Evolutionary conservation across 495 filamentous ascomycete species (phyloP), one percentile per base, ranked within the genome.

Genomic region (Penicillium lividum): DNA sequence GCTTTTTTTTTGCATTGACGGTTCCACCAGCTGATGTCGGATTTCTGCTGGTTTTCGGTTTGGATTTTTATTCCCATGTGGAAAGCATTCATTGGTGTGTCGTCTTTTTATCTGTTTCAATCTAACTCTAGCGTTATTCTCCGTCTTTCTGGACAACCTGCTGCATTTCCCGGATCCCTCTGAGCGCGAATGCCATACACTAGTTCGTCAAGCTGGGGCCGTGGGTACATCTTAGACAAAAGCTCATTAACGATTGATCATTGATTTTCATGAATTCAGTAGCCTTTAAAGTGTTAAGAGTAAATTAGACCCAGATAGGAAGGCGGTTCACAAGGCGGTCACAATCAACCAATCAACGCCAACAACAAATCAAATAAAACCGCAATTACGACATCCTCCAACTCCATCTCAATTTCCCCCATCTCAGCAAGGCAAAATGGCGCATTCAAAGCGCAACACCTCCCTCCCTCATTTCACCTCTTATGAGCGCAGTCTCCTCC

Each of bases 391-490:
- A 40, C 38, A 40, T 40, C 15, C 38, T 40, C 38, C 38, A 40
- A 40, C 38, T 40, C 13, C n/a, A 50, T 50, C 28, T 5, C 2
- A 15, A 31, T 16, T n/a, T 16, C 30, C 47, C 30, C 28, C 11
- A 40, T 13, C 38, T 40, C 38, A 40, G 38, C 22, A 13, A 36
- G 22, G 22, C 22, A 53, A 30, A 16, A 80, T 80, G 77, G 74
- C 77, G 7, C 77, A 80, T 53, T 80, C 77, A 72, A 97, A 97
- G 81, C 88, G 93, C 61, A 97, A 98, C 78, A 97, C 94, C 51
- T 95, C 93, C 55, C 89, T 96, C 44, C 88, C 94, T 18, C 90
- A 97, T 74, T 98, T 97, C 80, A 98, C 94, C 57, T 87, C 93
- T 50, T 86, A 97, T 74, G 94, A 98, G 76, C 88, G 94, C 49